Conservation (phyloP, 2,329 filamentous ascomycete species). For the Grosmannia serpens region DNA sequence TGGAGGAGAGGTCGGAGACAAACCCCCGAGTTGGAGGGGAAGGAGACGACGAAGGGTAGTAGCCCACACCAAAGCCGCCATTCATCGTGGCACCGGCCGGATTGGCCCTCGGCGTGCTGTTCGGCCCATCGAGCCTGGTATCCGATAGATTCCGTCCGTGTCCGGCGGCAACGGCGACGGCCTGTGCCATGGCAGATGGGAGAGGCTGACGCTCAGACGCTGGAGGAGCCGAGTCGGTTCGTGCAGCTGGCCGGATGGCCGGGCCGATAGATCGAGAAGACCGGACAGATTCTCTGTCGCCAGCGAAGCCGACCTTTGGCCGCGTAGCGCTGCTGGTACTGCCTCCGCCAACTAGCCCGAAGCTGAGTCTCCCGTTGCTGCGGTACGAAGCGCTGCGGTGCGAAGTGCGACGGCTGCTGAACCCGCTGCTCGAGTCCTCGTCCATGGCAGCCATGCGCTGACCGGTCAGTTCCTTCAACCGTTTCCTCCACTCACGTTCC, state of each 20-base stretch:
- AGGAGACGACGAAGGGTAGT: slow-evolving; percentile 11
- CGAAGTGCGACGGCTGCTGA: slow-evolving; percentile 37
- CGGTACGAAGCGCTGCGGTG: slow-evolving; percentile 48
- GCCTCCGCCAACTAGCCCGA: slow-evolving; percentile 23
- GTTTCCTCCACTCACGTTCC: slow-evolving; percentile 81
- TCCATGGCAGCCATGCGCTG: slow-evolving; percentile 59
- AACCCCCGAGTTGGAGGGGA: slow-evolving; percentile 25
- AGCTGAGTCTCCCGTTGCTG: slow-evolving; percentile 45
- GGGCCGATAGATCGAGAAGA: slow-evolving; percentile 42
- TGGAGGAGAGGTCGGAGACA: slow-evolving; percentile 31
- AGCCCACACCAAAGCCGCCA: background rate
- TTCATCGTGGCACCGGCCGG: background rate
- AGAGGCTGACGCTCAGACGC: slow-evolving; percentile 24
- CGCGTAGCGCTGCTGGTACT: slow-evolving; percentile 17
- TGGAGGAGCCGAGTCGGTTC: slow-evolving; percentile 41
- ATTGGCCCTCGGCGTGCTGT: background rate
- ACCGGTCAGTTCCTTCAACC: slow-evolving; percentile 78
- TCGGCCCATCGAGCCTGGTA: slow-evolving; percentile 18
- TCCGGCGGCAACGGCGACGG: slow-evolving; percentile 16
- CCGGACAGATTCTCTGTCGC: slow-evolving; percentile 31
- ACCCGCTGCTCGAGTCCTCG: slow-evolving; percentile 27
- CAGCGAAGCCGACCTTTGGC: slow-evolving; percentile 45
- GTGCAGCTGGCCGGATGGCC: slow-evolving; percentile 23
- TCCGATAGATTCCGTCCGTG: slow-evolving; percentile 40
- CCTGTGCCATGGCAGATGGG: slow-evolving; percentile 20